Conservation (phyloP, 169 alveolate genomes). For the Besnoitia besnoiti region DNA sequence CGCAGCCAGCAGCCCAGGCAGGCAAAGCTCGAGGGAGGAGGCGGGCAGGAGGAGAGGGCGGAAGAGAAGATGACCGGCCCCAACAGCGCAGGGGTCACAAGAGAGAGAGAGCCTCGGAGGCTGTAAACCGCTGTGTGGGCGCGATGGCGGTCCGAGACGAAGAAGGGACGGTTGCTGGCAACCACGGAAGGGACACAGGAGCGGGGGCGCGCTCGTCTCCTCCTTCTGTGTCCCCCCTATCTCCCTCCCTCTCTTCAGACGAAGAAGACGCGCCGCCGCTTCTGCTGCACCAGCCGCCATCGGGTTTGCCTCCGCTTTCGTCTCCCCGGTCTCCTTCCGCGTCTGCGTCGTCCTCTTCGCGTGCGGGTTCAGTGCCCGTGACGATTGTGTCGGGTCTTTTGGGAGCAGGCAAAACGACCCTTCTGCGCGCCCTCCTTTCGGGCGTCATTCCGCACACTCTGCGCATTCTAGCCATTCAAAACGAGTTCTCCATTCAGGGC, state of each 20-base stretch:
- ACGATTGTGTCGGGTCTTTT: conserved; percentile 78
- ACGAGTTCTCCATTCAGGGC: conserved; percentile 81
- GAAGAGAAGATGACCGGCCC: too few species aligned
- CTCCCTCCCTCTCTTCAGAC: too few species aligned
- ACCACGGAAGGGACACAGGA: neutral
- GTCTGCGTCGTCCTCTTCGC: neutral
- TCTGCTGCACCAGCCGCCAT: neutral
- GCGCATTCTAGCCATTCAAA: conserved; percentile 77
- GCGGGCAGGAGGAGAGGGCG: too few species aligned
- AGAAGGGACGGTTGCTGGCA: too few species aligned
- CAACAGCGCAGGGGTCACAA: too few species aligned
- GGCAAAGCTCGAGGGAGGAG: too few species aligned
- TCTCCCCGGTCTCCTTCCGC: neutral
- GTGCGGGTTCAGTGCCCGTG: conserved; percentile 59
- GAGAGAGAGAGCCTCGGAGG: too few species aligned
- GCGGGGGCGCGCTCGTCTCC: neutral
- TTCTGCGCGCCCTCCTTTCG: conserved; percentile 60
- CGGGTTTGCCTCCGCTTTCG: neutral
- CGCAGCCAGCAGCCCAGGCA: too few species aligned
- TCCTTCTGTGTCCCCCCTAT: neutral
- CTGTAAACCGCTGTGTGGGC: too few species aligned
- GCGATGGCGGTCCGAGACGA: too few species aligned
- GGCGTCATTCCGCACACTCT: conserved; percentile 8
- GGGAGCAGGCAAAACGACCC: conserved; percentile 83
- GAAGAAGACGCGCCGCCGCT: neutral